Evolutionary conservation across 768 basidiomycete genomes (phyloP), one percentile per base, ranked within the genome.

Genomic region (Naematelia aurantialba): DNA sequence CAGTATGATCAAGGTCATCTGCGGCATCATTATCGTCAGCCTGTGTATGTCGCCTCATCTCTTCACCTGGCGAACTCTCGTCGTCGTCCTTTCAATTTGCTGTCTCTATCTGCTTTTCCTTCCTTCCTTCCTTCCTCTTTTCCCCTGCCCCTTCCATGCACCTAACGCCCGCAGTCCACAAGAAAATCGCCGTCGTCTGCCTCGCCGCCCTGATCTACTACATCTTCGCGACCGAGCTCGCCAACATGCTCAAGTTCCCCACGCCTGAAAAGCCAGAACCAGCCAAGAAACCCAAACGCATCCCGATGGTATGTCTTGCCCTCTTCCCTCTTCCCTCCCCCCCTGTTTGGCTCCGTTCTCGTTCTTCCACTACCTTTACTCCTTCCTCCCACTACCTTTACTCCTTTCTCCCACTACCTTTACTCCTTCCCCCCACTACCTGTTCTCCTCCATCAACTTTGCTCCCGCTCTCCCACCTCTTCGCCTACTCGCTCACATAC

Each of bases 151-250:
- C n/a, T n/a, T n/a, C n/a, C n/a, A n/a, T n/a, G n/a, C n/a, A n/a
- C n/a, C n/a, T n/a, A n/a, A n/a, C n/a, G n/a, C n/a, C 34, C 17
- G 17, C 34, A 39, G 34, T 39, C 34, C 65, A 70, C 45, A 51
- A 61, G n/a, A 62, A 57, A n/a, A 46, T 55, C 5, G 72, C 69
- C 1, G 69, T 67, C 3, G 12, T 69, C 14, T 68, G 67, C 50
- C 59, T 73, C 2, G 67, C 64, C 4, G 67, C 52, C 2, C 31
- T 67, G 42, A 68, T 73, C 0, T 73, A 69, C 49, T 69, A 66
- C 59, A 53, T 67, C 1, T 48, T 73, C 51, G 67, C 69, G 4
- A 67, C 63, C 5, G 63, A 70, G 31, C 24, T 73, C 10, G 59
- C 63, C 1, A 48, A 26, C 1, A 65, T 70, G 53, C 44, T 73